Evolutionary conservation across 768 basidiomycete species (phyloP).

Genomic region (Russula olivacea): DNA sequence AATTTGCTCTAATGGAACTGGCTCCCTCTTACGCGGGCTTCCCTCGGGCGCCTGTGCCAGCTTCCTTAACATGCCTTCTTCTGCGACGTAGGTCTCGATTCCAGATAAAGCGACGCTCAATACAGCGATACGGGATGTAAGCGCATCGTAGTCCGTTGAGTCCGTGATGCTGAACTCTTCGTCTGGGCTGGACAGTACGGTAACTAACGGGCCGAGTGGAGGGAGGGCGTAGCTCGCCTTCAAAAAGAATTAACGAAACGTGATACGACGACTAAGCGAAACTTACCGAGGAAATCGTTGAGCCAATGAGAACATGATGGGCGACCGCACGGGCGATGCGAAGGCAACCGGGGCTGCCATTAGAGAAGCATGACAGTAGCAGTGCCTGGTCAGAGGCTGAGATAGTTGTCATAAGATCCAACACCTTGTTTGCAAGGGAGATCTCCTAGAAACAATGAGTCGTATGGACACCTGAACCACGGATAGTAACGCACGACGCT

Average conservation of each 20-base stretch:
- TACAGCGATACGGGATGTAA: conserved; percentile 50
- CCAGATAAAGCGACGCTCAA: conserved; percentile 55
- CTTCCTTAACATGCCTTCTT: conserved; percentile 34
- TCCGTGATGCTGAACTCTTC: conserved; percentile 28
- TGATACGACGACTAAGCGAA: conserved; percentile 7
- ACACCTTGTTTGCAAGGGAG: conserved; percentile 41
- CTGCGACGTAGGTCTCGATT: conserved; percentile 49
- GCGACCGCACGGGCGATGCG: conserved; percentile 58
- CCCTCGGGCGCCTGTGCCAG: conserved; percentile 8
- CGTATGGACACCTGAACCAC: not conserved
- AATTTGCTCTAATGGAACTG: conserved; percentile 46
- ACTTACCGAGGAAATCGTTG: conserved; percentile 16
- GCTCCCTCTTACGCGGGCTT: conserved; percentile 33
- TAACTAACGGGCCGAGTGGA: conserved; percentile 48
- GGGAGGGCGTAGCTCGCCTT: conserved; percentile 39
- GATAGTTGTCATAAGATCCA: conserved; percentile 38
- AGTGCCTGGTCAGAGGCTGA: conserved; percentile 46
- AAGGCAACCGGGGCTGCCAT: conserved; percentile 44
- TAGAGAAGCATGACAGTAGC: conserved; percentile 46
- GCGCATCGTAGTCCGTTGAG: conserved; percentile 51
- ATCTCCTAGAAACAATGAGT: conserved; percentile 37
- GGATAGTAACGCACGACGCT: conserved; percentile 4
- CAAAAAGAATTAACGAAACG: not conserved
- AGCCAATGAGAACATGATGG: conserved; percentile 40
- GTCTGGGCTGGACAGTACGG: conserved; percentile 43